Percentiles rank a stretch among this genome's conserved stretches.
Conservation (phyloP, 2,329 filamentous ascomycete genomes). For the Cladosporium sp. region DNA sequence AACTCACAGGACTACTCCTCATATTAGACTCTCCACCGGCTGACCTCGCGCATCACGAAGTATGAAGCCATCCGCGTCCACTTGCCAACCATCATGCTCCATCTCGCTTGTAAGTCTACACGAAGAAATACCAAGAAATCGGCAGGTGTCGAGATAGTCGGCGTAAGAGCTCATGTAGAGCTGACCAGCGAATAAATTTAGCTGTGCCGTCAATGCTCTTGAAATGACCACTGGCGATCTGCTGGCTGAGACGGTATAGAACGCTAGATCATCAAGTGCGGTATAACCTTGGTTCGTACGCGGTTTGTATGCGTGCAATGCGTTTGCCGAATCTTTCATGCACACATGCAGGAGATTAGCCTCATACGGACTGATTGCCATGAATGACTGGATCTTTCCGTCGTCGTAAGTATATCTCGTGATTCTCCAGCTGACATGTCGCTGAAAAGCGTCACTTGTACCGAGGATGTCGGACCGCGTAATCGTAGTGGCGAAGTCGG, state of each 20-base stretch:
- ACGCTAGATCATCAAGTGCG: conserved; percentile 41
- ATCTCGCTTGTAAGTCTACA: neutral
- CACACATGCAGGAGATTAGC: conserved; percentile 45
- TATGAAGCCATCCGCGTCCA: conserved; percentile 20
- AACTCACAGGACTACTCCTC: conserved; percentile 19
- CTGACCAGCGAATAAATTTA: conserved; percentile 64
- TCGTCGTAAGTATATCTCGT: conserved; percentile 22
- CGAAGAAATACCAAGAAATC: conserved; percentile 43
- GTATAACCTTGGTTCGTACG: conserved; percentile 34
- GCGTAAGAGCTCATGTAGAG: conserved; percentile 52
- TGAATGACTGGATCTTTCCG: conserved; percentile 24
- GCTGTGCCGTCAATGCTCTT: conserved; percentile 35
- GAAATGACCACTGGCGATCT: conserved; percentile 14
- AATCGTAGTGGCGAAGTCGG: neutral
- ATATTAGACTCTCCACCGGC: conserved; percentile 15
- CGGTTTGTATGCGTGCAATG: conserved; percentile 47
- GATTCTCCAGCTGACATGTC: conserved; percentile 51
- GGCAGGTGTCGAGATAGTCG: conserved; percentile 50
- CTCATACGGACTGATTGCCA: conserved; percentile 58
- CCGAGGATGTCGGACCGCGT: neutral
- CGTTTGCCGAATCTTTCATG: conserved; percentile 31
- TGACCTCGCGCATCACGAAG: conserved; percentile 10
- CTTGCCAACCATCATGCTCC: conserved; percentile 13
- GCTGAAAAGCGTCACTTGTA: conserved; percentile 42
- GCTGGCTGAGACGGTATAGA: conserved; percentile 37